phyloP scores from a whole-genome alignment of 176 grass and related monocot genomes.

The Canna indica region DNA sequence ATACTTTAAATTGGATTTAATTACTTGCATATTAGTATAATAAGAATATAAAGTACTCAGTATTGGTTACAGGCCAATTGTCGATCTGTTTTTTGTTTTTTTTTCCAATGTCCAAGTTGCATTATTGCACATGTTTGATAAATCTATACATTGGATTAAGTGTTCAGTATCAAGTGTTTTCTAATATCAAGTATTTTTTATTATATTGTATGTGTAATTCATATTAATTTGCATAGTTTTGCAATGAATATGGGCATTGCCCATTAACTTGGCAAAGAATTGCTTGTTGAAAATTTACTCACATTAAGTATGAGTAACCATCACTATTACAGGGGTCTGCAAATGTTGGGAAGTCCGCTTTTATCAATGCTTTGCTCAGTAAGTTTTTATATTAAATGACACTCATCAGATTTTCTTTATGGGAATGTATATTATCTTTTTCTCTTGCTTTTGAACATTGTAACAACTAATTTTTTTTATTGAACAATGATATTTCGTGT shows the following conservation, averaged over 20 bases:
- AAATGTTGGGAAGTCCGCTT: slow-evolving; percentile 98
- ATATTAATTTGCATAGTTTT: not conserved
- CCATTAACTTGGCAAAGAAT: too few relatives aligned
- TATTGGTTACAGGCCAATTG: not conserved
- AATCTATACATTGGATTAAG: not conserved
- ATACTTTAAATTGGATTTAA: not conserved
- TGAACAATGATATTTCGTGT: too few relatives aligned
- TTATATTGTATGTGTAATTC: not conserved
- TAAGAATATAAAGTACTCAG: not conserved
- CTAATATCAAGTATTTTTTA: not conserved
- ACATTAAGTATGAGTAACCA: not conserved
- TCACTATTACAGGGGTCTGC: slow-evolving; percentile 58
- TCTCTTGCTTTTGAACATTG: too few relatives aligned
- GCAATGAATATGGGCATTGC: not conserved
- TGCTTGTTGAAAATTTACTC: not conserved
- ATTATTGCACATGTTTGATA: not conserved
- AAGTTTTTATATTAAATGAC: slow-evolving; percentile 24
- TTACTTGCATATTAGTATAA: not conserved
- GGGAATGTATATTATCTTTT: not conserved
- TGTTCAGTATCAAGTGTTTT: not conserved
- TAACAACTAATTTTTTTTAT: too few relatives aligned
- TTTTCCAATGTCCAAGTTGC: not conserved
- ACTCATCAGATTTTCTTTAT: not conserved
- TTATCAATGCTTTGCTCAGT: slow-evolving; percentile 89
- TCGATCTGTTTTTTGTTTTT: not conserved